Evolutionary conservation across 306 rosid species (phyloP), one percentile per base, ranked within the genome.

Genomic region (Pyrus communis): DNA sequence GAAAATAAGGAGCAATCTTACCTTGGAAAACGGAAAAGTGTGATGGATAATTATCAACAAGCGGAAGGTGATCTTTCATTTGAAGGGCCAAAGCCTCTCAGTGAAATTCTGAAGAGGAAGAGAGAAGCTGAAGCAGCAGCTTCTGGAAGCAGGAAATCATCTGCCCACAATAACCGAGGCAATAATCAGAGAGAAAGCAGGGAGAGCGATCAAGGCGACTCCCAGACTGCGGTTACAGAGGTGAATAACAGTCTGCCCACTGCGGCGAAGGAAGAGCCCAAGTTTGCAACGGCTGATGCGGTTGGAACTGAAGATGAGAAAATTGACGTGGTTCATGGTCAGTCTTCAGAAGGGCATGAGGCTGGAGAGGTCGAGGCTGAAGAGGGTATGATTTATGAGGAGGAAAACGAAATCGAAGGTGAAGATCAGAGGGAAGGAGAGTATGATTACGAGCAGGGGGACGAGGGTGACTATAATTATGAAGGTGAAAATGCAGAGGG

Each of bases 11-110:
- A 88, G 62, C 96, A 77, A 4, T 86, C 83, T 40, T 72, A 70
- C 4, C 90, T 90, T 31, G 88, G 93, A 67, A 92, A 83, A 83
- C 79, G 95, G 67, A 90, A 84, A 67, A 85, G 78, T 75, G 67
- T 77, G 73, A 45, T 45, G 5, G 85, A 81, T 73, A 85, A 79
- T 55, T 51, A 69, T 66, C 88, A 83, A 45, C 95, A 69, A 66
- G 71, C 84, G 17, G 95, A 86, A 40, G 91, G 84, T 27, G 86
- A 85, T 76, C 49, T 88, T 66, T 84, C 84, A 28, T 95, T 95
- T 80, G 92, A 92, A 23, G 98, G 96, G 69, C 98, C 98, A 22
- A 95, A 82, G 81, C 92, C 98, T 83, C 98, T 95, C 1, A 90
- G 96, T 57, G 98, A 95, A 80, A 95, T 95, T 84, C 85, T 95